Percentiles rank a stretch among this genome's conserved stretches.
phyloP scores from a whole-genome alignment of 352 stramenopile genomes.

The Saprolegnia diclina region DNA sequence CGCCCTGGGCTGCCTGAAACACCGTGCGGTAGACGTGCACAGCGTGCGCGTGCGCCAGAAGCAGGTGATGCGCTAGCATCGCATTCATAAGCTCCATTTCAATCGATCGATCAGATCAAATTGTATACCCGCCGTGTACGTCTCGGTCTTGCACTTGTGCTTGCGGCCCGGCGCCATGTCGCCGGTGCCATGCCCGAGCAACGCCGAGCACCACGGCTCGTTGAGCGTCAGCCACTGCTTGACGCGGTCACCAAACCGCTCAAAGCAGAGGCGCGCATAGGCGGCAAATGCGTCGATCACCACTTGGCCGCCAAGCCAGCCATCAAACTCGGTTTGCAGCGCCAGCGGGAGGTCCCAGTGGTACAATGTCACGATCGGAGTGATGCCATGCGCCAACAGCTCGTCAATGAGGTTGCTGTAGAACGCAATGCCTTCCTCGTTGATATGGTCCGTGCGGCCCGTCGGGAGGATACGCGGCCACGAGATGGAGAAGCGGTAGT shows the following conservation, averaged over 20 bases:
- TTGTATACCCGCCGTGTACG: slow-evolving; percentile 62
- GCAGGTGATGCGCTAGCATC: slow-evolving; percentile 59
- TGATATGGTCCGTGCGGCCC: slow-evolving; percentile 56
- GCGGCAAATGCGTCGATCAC: slow-evolving; percentile 62
- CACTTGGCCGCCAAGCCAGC: slow-evolving; percentile 44
- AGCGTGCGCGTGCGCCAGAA: slow-evolving; percentile 81
- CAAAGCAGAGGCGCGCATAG: slow-evolving; percentile 87
- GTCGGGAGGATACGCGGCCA: slow-evolving; percentile 89
- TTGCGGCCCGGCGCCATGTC: slow-evolving; percentile 74
- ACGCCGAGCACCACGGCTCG: slow-evolving; percentile 67
- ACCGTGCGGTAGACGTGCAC: slow-evolving; percentile 77
- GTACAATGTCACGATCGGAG: slow-evolving; percentile 90
- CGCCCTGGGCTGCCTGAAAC: slow-evolving; percentile 58
- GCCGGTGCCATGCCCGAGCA: slow-evolving; percentile 81
- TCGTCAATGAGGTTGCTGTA: slow-evolving; percentile 89
- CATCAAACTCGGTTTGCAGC: slow-evolving; percentile 78
- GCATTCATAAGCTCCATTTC: too few species aligned
- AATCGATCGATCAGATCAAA: not conserved
- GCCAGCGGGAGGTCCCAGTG: slow-evolving; percentile 92
- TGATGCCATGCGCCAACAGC: slow-evolving; percentile 77
- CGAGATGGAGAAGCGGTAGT: slow-evolving; percentile 87
- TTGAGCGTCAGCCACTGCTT: slow-evolving; percentile 93
- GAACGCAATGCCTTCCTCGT: slow-evolving; percentile 82
- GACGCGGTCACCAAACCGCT: slow-evolving; percentile 87
- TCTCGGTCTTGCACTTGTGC: slow-evolving; percentile 40